Percentiles rank a stretch among this genome's conserved stretches.
Evolutionary conservation across 345 rosid species (phyloP).

Genomic region (Heritiera littoralis): DNA sequence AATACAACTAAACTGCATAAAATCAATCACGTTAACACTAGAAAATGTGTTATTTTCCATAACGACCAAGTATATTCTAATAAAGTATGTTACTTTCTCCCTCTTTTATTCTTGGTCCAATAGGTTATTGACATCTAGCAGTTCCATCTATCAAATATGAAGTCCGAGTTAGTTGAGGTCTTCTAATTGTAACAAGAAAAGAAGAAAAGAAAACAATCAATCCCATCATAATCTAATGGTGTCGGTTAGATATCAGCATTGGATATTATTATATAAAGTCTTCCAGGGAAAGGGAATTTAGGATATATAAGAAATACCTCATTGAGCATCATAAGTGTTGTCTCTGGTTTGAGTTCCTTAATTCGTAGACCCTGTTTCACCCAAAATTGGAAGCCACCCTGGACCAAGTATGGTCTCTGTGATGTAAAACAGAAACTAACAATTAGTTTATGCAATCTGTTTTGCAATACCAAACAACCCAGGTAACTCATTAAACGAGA

Average conservation of each 20-base stretch:
- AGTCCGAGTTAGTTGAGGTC: background rate
- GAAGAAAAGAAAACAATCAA: background rate
- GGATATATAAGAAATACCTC: constrained; percentile 49
- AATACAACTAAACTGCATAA: too few species aligned
- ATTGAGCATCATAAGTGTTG: constrained; percentile 70
- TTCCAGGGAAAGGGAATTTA: background rate
- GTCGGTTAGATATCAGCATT: background rate
- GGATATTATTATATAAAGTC: background rate
- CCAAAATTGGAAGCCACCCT: constrained; percentile 93
- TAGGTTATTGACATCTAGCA: too few species aligned
- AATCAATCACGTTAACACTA: too few species aligned
- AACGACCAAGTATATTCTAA: too few species aligned
- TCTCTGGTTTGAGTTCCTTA: constrained; percentile 84
- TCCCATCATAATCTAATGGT: background rate
- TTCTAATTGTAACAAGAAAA: background rate
- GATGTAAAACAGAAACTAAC: constrained; percentile 22
- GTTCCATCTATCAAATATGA: too few species aligned
- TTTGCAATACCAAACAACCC: background rate
- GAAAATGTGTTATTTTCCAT: too few species aligned
- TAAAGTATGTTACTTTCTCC: too few species aligned
- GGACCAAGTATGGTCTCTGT: constrained; percentile 76
- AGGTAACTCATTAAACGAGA: background rate
- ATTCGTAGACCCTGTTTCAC: constrained; percentile 64
- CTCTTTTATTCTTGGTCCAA: too few species aligned
- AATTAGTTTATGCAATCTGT: constrained; percentile 21